phyloP scores from a whole-genome alignment of 768 basidiomycete species.

The Termitomyces sp. region DNA sequence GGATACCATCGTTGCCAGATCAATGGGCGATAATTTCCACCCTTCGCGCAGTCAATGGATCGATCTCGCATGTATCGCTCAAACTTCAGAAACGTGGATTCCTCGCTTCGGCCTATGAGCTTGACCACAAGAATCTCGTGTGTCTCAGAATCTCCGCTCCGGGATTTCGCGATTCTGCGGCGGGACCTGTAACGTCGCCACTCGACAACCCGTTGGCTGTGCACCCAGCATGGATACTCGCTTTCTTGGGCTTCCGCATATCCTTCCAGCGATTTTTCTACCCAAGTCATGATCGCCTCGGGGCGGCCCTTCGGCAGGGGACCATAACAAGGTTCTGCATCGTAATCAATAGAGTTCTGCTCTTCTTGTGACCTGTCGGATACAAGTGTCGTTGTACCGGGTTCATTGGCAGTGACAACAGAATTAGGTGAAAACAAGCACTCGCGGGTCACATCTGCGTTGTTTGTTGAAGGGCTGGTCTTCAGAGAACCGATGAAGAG shows the following conservation, averaged over 20 bases:
- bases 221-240: background rate
- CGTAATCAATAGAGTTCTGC: background rate
- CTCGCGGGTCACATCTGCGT: background rate
- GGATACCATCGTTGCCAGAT: background rate
- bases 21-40: background rate
- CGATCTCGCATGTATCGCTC: background rate
- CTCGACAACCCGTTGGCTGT: background rate
- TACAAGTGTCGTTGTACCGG: background rate
- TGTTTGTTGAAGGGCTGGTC: background rate
- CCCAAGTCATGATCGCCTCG: background rate
- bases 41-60: background rate
- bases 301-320: background rate
- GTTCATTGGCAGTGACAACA: background rate
- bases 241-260: background rate
- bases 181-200: slow-evolving; percentile 3
- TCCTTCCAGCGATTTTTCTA: background rate
- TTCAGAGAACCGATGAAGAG: background rate
- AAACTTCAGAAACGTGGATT: background rate
- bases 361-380: background rate
- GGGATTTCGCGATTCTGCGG: background rate
- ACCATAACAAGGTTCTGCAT: background rate
- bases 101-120: background rate
- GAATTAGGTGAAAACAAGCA: background rate
- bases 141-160: background rate
- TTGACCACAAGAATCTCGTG: slow-evolving; percentile 3